Percentiles rank a stretch among this genome's conserved stretches.
Conservation (phyloP, 306 rosid species). For the Lathyrus tuberosus region DNA sequence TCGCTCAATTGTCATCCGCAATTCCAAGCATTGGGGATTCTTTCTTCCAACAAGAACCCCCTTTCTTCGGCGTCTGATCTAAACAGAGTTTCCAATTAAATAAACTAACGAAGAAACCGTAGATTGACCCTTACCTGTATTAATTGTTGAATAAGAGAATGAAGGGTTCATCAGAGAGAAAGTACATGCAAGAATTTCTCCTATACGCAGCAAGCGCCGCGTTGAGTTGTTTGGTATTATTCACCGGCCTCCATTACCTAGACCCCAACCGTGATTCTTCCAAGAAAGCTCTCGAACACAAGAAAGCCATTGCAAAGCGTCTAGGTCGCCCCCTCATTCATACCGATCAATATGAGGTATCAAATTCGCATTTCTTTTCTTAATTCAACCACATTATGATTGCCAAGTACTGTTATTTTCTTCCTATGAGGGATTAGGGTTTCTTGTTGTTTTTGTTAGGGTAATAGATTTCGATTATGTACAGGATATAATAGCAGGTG, state of each 20-base stretch:
- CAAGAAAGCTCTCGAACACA: conserved; percentile 81
- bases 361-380: not conserved
- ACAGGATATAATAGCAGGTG: conserved; percentile 96
- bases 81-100: too few species aligned
- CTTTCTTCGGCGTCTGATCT: too few species aligned
- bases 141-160: conserved; percentile 26
- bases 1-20: not conserved
- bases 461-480: conserved; percentile 2
- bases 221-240: conserved; percentile 70
- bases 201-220: conserved; percentile 98
- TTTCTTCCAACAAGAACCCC: not conserved
- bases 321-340: conserved; percentile 96
- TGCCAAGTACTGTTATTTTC: not conserved
- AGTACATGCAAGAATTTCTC: conserved; percentile 66
- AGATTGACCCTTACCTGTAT: too few species aligned
- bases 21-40: not conserved
- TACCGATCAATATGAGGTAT: conserved; percentile 86
- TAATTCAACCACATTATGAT: too few species aligned
- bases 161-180: conserved; percentile 73
- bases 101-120: too few species aligned
- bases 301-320: conserved; percentile 89
- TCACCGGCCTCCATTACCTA: conserved; percentile 76
- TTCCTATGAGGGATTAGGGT: too few species aligned
- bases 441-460: too few species aligned
- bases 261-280: conserved; percentile 96